Base-by-base conservation (phyloP, 2,329 filamentous ascomycete genomes). In the Xylariales sp. region DNA sequence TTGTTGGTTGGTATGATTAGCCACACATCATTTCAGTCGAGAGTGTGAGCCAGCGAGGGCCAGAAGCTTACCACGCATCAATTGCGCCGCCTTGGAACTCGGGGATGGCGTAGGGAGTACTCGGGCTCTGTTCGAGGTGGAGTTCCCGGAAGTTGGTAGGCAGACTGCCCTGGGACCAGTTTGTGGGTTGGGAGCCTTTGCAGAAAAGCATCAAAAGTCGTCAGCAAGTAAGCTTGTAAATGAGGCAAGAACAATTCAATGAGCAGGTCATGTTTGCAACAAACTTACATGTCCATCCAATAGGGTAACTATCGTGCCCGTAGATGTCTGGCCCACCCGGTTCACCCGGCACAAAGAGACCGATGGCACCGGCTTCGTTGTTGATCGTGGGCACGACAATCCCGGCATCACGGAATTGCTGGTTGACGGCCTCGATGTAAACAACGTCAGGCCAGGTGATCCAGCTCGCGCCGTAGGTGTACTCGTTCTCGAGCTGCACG, bases 401-500 rank as follows among this genome's bases (percentile, higher is more conserved):
- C 0, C 85, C 85, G 1, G 80, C 80, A 29, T 80, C 66, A 10
- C 77, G 69, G 15, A 78, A 76, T 52, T 88, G 83, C 21, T 88
- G 69, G 31, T 83, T 75, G 5, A 90, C 78, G 45, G 83, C 81
- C 39, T 78, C 70, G 59, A 90, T 78, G 54, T 90, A 93, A 0
- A 70, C 66, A 0, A 72, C 68, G 49, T 88, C 79, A 0, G 83
- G 83, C 46, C 83, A 86, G 1, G 61, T 57, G 4, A 73, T 63
- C 3, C 63, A 66, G 6, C 60, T 62, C 8, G 63, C 61, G 1
- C 67, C 70, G 6, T 63, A 60, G 1, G 74, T 80, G 21, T 91
- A 90, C 56, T 93, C 88, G 45, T 93, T 94, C 56, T 94, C 88
- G 0, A 85, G 82, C 56, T 94, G 88, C 29, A 85, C 73, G 2